phyloP scores from a whole-genome alignment of 2,329 filamentous ascomycete species.

The Oidium heveae region DNA sequence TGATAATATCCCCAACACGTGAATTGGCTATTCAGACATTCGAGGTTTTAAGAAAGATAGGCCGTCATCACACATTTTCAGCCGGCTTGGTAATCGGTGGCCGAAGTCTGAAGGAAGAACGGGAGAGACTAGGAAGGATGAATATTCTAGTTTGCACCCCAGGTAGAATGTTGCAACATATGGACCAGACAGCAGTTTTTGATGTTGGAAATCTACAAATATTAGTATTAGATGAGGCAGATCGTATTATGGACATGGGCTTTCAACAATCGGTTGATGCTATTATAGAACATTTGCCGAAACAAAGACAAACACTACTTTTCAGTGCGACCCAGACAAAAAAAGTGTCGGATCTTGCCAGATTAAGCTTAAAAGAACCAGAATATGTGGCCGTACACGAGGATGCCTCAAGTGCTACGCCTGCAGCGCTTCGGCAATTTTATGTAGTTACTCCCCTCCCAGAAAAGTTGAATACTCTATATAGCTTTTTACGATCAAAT shows the following conservation, averaged over 20 bases:
- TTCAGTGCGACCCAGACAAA: constrained; percentile 95
- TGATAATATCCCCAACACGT: constrained; percentile 82
- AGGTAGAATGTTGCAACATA: constrained; percentile 79
- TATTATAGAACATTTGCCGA: constrained; percentile 73
- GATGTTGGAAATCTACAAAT: constrained; percentile 81
- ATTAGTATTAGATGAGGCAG: constrained; percentile 82
- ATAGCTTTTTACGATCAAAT: constrained; percentile 75
- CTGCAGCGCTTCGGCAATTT: constrained; percentile 64
- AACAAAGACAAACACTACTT: constrained; percentile 65
- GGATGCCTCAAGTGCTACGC: constrained; percentile 53
- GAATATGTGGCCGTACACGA: constrained; percentile 93
- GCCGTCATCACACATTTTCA: constrained; percentile 69
- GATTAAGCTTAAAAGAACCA: constrained; percentile 67
- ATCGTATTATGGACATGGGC: constrained; percentile 93
- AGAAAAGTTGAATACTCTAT: constrained; percentile 78
- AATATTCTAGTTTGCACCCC: constrained; percentile 94
- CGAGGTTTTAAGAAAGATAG: constrained; percentile 74
- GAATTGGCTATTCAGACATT: constrained; percentile 95
- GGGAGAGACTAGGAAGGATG: constrained; percentile 67
- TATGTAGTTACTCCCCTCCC: constrained; percentile 68
- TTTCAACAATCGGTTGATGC: constrained; percentile 81
- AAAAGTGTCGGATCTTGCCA: constrained; percentile 72
- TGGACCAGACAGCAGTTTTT: constrained; percentile 79
- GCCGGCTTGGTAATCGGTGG: constrained; percentile 86
- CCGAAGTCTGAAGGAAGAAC: constrained; percentile 68